Conservation (phyloP, 305 asterid genomes). For the Nicotiana rustica region DNA sequence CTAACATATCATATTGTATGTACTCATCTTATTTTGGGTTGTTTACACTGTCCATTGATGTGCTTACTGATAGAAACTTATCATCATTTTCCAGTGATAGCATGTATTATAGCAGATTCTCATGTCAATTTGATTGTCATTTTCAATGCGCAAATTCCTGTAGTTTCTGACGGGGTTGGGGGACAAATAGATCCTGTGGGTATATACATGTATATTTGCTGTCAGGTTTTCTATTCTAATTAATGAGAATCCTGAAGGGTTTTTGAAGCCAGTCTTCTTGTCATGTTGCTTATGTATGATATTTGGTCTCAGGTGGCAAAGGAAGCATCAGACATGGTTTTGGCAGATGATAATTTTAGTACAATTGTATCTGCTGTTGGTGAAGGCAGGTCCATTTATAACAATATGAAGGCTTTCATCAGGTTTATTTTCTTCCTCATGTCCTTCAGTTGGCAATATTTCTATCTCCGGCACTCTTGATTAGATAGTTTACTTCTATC, state of each 20-base stretch:
- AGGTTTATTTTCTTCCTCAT: slow-evolving; percentile 55
- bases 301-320: slow-evolving; percentile 79
- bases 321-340: slow-evolving; percentile 99
- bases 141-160: too few relatives aligned
- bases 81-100: too few relatives aligned
- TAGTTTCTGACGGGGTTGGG: too few relatives aligned
- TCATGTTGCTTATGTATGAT: background rate
- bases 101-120: too few relatives aligned
- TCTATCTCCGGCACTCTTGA: background rate
- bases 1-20: background rate
- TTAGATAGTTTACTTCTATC: slow-evolving; percentile 19
- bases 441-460: slow-evolving; percentile 26
- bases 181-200: too few relatives aligned
- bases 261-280: background rate
- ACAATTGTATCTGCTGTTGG: slow-evolving; percentile 98
- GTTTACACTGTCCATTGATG: too few relatives aligned
- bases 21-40: background rate
- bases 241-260: background rate
- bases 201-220: background rate
- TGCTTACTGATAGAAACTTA: too few relatives aligned
- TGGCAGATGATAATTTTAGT: slow-evolving; percentile 99
- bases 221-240: background rate
- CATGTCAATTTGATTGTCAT: too few relatives aligned
- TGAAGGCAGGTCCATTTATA: slow-evolving; percentile 99
- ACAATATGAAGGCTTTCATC: slow-evolving; percentile 99